Base-by-base conservation (phyloP, 495 filamentous ascomycete species). In the Jackrogersella multiformis region DNA sequence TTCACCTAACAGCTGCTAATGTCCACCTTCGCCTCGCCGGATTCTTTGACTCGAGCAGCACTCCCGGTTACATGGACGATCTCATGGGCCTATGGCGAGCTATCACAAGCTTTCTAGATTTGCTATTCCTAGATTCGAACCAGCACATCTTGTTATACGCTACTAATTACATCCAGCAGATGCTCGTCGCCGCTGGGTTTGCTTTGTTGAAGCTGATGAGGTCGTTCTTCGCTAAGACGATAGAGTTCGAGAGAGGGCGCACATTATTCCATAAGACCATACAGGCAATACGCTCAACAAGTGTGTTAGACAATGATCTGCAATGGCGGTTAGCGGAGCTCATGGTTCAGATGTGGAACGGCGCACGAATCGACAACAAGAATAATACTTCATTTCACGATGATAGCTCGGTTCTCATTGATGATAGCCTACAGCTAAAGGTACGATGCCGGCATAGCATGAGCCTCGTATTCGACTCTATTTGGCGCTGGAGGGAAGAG, bases 401-500 rank as follows among this genome's bases (percentile, higher is more conserved):
- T 38, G 77, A 82, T 52, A 68, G 67, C 26, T 65, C 74, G 15
- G 74, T 78, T 24, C 74, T 74, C 38, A 80, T 86, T 10, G 92
- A 96, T 72, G 90, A 91, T 80, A 88, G 82, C 34, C 74, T 97
- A 48, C 88, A 93, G 77, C 81, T 97, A 13, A 94, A 92, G 76
- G 92, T 97, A 4, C 86, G 92, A 56, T 95, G 92, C 71, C 86
- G 93, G 8, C 93, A 94, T 86, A 96, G 92, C 76, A 94, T 97
- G 90, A 94, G 91, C 68, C 81, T 96, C 5, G 90, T 97, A 2
- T 97, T 90, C 74, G 93, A 97, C 77, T 92, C 90, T 3, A 92
- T 96, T 21, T 96, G 92, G 92, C 88, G 92, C 55, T 97, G 93
- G 93, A 84, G 93, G 59, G 92, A 96, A 72, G 90, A 93, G 75